Evolutionary conservation across 2,329 filamentous ascomycete genomes (phyloP).

Genomic region (Fusarium sp.): DNA sequence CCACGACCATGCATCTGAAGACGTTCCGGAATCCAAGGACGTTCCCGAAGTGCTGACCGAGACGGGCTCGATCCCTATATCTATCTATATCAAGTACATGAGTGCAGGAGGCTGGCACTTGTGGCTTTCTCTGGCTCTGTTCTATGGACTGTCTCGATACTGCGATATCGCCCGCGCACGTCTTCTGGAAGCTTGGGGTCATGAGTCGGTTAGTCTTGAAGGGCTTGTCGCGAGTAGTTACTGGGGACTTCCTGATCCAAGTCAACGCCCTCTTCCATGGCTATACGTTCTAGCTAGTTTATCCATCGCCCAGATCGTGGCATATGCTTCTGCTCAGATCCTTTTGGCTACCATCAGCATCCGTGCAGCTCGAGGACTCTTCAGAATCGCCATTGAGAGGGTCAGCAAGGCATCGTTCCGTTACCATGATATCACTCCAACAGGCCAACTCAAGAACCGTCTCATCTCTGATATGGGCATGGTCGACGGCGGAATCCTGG

Average conservation of each 20-base stretch:
- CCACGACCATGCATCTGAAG: slow-evolving; percentile 54
- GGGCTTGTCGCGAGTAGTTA: slow-evolving; percentile 22
- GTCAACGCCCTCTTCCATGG: slow-evolving; percentile 80
- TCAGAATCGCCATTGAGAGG: slow-evolving; percentile 78
- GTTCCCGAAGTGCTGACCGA: slow-evolving; percentile 55
- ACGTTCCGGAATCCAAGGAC: slow-evolving; percentile 39
- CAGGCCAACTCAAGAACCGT: slow-evolving; percentile 92
- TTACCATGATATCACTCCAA: slow-evolving; percentile 91
- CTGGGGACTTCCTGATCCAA: slow-evolving; percentile 71
- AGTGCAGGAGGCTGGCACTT: slow-evolving; percentile 82
- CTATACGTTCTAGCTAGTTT: slow-evolving; percentile 78
- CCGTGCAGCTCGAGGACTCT: slow-evolving; percentile 81
- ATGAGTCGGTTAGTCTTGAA: slow-evolving; percentile 61
- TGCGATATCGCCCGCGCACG: slow-evolving; percentile 78
- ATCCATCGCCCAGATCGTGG: slow-evolving; percentile 71
- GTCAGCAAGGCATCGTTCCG: slow-evolving; percentile 88
- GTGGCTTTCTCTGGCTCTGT: slow-evolving; percentile 77
- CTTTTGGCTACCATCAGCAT: slow-evolving; percentile 85
- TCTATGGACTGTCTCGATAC: slow-evolving; percentile 75
- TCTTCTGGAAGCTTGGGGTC: slow-evolving; percentile 91
- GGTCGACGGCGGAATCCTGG: slow-evolving; percentile 87
- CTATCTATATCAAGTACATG: slow-evolving; percentile 89
- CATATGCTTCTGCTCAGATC: slow-evolving; percentile 74
- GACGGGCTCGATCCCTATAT: slow-evolving; percentile 80
- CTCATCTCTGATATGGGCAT: slow-evolving; percentile 92